These are phyloP conservation scores for Calonectria ilicicola DNA, from an alignment of 2,329 filamentous ascomycete genomes.

Conservation along the genomic window DNA sequence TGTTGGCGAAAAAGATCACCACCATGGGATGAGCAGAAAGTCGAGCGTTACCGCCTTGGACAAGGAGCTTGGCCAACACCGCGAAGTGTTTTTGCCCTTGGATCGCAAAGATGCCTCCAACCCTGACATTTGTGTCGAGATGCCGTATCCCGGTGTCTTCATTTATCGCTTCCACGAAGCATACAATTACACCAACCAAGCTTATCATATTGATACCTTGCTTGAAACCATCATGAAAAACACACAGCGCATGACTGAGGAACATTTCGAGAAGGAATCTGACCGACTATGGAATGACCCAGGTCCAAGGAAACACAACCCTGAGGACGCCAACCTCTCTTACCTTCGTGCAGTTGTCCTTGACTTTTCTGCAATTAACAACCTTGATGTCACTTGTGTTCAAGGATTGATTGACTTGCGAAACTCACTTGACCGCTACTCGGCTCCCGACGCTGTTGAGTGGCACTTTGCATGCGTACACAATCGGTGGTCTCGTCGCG, in stretches of 20 bases:
- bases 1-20: neutral
- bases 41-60: neutral
- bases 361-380: conserved; percentile 69
- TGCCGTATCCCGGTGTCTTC: conserved; percentile 62
- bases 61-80: conserved; percentile 20
- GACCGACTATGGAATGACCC: conserved; percentile 69
- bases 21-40: neutral
- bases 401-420: conserved; percentile 69
- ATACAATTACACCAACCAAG: conserved; percentile 65
- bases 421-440: conserved; percentile 65
- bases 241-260: conserved; percentile 54
- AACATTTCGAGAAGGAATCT: conserved; percentile 49
- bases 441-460: conserved; percentile 59
- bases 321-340: conserved; percentile 51
- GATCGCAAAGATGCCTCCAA: conserved; percentile 58
- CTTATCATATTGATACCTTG: conserved; percentile 59
- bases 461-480: conserved; percentile 67
- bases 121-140: conserved; percentile 54
- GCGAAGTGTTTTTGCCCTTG: conserved; percentile 56
- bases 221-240: conserved; percentile 53
- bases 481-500: conserved; percentile 69
- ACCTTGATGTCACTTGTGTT: conserved; percentile 68
- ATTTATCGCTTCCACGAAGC: conserved; percentile 65
- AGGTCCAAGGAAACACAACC: conserved; percentile 48
- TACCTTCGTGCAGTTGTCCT: conserved; percentile 66